phyloP scores from a whole-genome alignment of 768 basidiomycete genomes.

The Auricularia auricula-judae region DNA sequence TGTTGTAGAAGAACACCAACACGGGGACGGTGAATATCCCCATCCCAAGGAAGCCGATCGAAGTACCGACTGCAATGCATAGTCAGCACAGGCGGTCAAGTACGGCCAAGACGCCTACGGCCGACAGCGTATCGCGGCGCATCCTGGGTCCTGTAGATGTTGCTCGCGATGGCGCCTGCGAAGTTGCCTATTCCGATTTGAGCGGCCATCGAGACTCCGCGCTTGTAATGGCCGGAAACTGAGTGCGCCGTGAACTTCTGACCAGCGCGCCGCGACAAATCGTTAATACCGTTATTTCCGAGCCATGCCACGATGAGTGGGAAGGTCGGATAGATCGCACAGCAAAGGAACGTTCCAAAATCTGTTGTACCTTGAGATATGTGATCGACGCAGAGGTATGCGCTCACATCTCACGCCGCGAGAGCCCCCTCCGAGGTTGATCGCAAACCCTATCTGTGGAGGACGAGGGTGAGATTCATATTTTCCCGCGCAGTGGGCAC shows the following conservation, averaged over 20 bases:
- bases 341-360: slow-evolving; percentile 60
- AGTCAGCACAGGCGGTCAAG: neutral
- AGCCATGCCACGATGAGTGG: slow-evolving; percentile 53
- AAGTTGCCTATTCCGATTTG: slow-evolving; percentile 63
- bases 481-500: neutral
- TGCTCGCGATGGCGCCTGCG: slow-evolving; percentile 50
- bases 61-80: slow-evolving; percentile 36
- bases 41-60: slow-evolving; percentile 60
- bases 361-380: neutral
- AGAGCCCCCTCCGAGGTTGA: neutral
- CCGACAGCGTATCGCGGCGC: slow-evolving; percentile 51
- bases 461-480: neutral
- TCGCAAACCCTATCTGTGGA: neutral
- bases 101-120: slow-evolving; percentile 23
- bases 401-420: neutral
- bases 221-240: slow-evolving; percentile 56
- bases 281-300: neutral
- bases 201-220: slow-evolving; percentile 54
- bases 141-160: slow-evolving; percentile 50
- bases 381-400: neutral
- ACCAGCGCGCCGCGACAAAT: too few relatives aligned
- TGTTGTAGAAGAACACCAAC: slow-evolving; percentile 36
- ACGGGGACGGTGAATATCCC: slow-evolving; percentile 43
- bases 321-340: slow-evolving; percentile 46
- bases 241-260: too few relatives aligned